Base-by-base conservation (phyloP, 108 stramenopile genomes). In the Skeletonema tropicum region DNA sequence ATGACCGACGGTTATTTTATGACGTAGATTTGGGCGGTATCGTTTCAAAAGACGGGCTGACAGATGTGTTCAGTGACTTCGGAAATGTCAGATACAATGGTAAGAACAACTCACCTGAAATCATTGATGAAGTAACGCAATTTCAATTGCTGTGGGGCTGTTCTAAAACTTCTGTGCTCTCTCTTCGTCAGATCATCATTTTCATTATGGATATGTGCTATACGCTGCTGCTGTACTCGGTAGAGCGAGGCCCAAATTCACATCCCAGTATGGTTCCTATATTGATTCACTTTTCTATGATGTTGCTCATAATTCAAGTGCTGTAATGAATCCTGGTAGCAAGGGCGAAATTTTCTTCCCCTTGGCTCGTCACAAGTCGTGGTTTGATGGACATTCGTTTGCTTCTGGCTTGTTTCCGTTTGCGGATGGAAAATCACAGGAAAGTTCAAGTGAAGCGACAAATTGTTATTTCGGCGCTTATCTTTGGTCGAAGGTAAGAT, bases 401-500 rank as follows among this genome's bases (percentile, higher is more conserved):
- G 94, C 92, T 14, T 88, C 92, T 41, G 94, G 94, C 26, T 57
- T 95, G 52, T 95, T 95, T 77, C 90, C 89, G 52, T 91, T 90
- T 71, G 94, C 85, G 11, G 85, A 97, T 67, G 98, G 97, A 14
- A 99, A 99, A 76, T 92, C 92, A 9, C 98, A 99, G 83, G 98
- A 99, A 76, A 96, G 94, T 61, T 95, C 94, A 14, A 96, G 95
- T 71, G 98, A 99, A 86, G 97, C 97, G 36, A 87, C 95, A 2
- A 99, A 99, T 78, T 94, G 97, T 60, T 99, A 99, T 77, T 97
- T 89, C 71, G 96, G 93, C 8, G 97, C 93, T 2, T 96, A 94
- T 76, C 85, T 97, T 68, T 94, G 94, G 93, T 89, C 92, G 13
- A 63, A 86, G 57, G 92, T 95, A 32, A 77, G 93, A 62, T 84